Conservation (phyloP, 169 alveolate species). For the Pseudocohnilembus persalinus region DNA sequence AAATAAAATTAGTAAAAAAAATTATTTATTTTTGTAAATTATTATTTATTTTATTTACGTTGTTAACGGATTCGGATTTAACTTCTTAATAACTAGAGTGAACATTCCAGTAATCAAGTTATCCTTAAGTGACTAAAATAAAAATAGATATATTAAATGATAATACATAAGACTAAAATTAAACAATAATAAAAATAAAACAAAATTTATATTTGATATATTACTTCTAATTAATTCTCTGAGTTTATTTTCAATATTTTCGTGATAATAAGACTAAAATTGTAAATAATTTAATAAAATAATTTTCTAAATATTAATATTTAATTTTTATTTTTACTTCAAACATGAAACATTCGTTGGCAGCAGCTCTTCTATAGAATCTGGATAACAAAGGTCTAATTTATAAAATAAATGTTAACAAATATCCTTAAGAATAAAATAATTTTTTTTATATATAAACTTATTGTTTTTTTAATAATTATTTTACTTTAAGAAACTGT, state of each 20-base stretch:
- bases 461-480: neutral
- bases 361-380: conserved; percentile 56
- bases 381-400: conserved; percentile 39
- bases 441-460: neutral
- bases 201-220: neutral
- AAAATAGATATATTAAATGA: neutral
- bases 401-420: neutral
- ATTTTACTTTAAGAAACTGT: conserved; percentile 32
- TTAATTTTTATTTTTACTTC: too few species aligned
- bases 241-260: conserved; percentile 43
- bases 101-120: conserved; percentile 28
- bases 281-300: too few species aligned
- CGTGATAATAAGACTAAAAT: conserved; percentile 32
- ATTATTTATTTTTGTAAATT: neutral
- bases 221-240: conserved; percentile 30
- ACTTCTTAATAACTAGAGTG: conserved; percentile 13
- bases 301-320: too few species aligned
- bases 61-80: conserved; percentile 24
- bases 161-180: neutral
- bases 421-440: neutral
- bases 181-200: neutral
- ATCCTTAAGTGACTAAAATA: conserved; percentile 20
- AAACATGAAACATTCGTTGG: conserved; percentile 35
- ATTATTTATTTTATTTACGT: neutral
- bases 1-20: neutral